These are phyloP conservation scores for Hypoxylon sp. DNA, from an alignment of 2,329 filamentous ascomycete species.

Conservation along the genomic window DNA sequence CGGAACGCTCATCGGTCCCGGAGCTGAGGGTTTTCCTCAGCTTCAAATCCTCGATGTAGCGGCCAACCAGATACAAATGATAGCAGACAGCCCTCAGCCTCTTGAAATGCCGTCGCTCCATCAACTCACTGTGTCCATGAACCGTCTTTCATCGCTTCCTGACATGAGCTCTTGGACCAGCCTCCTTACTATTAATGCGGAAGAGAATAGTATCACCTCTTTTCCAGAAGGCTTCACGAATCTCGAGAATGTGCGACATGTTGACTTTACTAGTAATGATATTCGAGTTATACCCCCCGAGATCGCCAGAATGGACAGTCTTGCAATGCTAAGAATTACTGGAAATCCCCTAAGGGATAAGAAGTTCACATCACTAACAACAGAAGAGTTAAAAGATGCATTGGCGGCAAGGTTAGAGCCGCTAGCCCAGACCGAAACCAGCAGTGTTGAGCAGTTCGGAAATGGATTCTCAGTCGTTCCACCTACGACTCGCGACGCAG, in stretches of 20 bases:
- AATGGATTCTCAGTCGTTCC: conserved; percentile 40
- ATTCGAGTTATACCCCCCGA: conserved; percentile 80
- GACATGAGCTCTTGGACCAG: conserved; percentile 79
- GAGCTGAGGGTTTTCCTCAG: conserved; percentile 68
- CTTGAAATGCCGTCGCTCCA: conserved; percentile 79
- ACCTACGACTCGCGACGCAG: conserved; percentile 7
- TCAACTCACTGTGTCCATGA: conserved; percentile 82
- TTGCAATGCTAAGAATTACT: conserved; percentile 80
- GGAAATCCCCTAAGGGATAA: conserved; percentile 94
- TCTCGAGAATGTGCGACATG: conserved; percentile 77
- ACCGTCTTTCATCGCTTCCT: conserved; percentile 80
- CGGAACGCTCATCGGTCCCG: conserved; percentile 76
- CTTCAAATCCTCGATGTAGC: conserved; percentile 84
- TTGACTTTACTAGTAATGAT: conserved; percentile 88
- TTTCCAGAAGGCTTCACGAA: conserved; percentile 82
- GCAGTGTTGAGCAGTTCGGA: conserved; percentile 45
- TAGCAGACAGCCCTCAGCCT: conserved; percentile 52
- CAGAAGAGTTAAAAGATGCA: conserved; percentile 83
- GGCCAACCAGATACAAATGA: conserved; percentile 69
- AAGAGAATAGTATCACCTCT: conserved; percentile 82
- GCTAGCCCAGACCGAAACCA: conserved; percentile 52
- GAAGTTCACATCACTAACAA: conserved; percentile 84
- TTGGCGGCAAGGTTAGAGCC: conserved; percentile 76
- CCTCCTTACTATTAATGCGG: conserved; percentile 79
- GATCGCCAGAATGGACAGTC: conserved; percentile 81